Evolutionary conservation across 2,329 filamentous ascomycete species (phyloP).

Genomic region (Xylariaceae sp.): DNA sequence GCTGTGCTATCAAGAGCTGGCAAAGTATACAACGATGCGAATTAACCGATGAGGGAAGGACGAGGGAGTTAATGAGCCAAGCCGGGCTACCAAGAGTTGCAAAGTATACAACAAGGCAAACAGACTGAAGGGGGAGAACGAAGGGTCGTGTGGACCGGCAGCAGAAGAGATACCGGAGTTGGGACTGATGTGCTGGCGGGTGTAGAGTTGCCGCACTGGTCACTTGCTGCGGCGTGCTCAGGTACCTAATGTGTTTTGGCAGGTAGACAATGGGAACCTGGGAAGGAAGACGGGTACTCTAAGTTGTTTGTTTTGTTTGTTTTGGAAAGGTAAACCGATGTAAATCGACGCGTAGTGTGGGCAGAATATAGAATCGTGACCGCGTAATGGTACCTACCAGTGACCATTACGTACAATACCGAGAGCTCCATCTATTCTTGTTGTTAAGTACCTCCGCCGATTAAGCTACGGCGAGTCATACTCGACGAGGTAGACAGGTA

Average conservation of each 20-base stretch:
- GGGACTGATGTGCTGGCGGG: not conserved
- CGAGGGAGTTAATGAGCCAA: not conserved
- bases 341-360: not conserved
- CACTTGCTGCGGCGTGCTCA: not conserved
- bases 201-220: not conserved
- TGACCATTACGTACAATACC: not conserved
- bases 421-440: not conserved
- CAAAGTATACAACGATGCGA: too few relatives aligned
- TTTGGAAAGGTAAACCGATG: not conserved
- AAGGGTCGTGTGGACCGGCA: not conserved
- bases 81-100: too few relatives aligned
- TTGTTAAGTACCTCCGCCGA: not conserved
- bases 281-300: not conserved
- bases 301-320: not conserved
- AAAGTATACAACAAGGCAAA: not conserved
- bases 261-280: not conserved
- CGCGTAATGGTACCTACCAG: not conserved
- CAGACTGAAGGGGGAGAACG: not conserved
- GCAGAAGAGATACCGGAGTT: not conserved
- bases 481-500: not conserved
- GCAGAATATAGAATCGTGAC: not conserved
- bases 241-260: not conserved
- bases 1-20: too few relatives aligned
- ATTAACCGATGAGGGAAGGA: too few relatives aligned
- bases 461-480: constrained; percentile 1